Base-by-base conservation (phyloP, 78 protist species). In the Fonticula alba region DNA sequence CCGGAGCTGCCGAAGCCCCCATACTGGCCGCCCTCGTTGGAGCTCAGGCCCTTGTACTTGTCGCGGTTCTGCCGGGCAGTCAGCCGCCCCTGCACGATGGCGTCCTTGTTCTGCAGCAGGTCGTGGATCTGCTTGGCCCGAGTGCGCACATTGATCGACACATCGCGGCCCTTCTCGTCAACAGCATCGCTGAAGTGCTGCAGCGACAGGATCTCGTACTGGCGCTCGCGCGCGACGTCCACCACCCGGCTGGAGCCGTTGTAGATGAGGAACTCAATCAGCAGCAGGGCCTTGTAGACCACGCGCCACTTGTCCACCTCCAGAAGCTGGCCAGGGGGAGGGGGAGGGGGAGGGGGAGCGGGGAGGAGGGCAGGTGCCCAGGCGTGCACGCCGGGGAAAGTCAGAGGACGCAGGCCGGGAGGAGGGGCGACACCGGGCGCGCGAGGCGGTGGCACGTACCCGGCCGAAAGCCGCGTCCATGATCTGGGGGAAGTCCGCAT, bases 391-490 rank as follows among this genome's bases (percentile, higher is more conserved):
- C n/a, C n/a, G n/a, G n/a, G n/a, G n/a, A n/a, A n/a, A n/a, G n/a
- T n/a, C n/a, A n/a, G n/a, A n/a, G n/a, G n/a, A n/a, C n/a, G 17
- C 43, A 9, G 17, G 43, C 43, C 7, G 43, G 3, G 43, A 38
- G 43, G 17, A 38, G 17, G 43, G 17, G 43, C 17, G 3, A 9
- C 17, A 38, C 43, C 17, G 17, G 43, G 43, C 43, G 43, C 43
- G 43, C 17, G 17, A 38, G 64, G 33, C 40, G 32, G 7, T 47
- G 47, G 33, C 64, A 5, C 22, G 19, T 33, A 60, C 19, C 40
- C 78, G 71, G 40, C 47, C 58, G 69, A 67, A 73, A 41, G 66
- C 35, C 64, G 61, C 40, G 37, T 41, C 49, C 69, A 73, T 57
- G 2, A 66, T 26, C 31, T 73, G 62, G 33, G 27, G 27, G n/a